A percentile compares a stretch with the other conserved stretches of the same genome.
Evolutionary conservation across 495 filamentous ascomycete species (phyloP).

Genomic region (Neurospora tetraspora): DNA sequence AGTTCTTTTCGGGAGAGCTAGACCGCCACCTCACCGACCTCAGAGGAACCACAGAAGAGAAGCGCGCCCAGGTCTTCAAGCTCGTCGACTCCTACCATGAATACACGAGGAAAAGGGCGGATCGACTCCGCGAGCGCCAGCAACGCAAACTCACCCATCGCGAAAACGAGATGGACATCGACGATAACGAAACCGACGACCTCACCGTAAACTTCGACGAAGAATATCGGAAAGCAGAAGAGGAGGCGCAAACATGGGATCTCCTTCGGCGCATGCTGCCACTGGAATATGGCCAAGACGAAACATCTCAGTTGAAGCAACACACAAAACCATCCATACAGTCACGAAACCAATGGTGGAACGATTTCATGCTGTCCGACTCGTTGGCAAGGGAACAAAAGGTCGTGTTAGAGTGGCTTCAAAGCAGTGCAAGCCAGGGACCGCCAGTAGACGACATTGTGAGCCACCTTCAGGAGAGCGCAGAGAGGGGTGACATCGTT

Average conservation of each 20-base stretch:
- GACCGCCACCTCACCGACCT: slow-evolving; percentile 28
- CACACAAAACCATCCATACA: background rate
- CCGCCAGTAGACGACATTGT: slow-evolving; percentile 68
- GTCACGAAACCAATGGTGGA: slow-evolving; percentile 28
- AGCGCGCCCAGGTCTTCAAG: slow-evolving; percentile 32
- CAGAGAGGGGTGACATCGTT: slow-evolving; percentile 54
- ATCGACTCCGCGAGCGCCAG: slow-evolving; percentile 25
- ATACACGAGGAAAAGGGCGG: slow-evolving; percentile 28
- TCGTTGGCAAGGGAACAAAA: slow-evolving; percentile 54
- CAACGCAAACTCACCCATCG: background rate
- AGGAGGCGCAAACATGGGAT: slow-evolving; percentile 82
- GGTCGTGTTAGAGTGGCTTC: slow-evolving; percentile 73
- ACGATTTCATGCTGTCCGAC: slow-evolving; percentile 40
- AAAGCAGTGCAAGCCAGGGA: slow-evolving; percentile 53
- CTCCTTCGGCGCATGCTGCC: slow-evolving; percentile 54
- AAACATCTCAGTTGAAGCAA: slow-evolving; percentile 20
- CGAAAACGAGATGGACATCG: slow-evolving; percentile 50
- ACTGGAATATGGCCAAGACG: slow-evolving; percentile 35
- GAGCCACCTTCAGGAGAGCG: slow-evolving; percentile 60
- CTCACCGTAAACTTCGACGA: slow-evolving; percentile 23
- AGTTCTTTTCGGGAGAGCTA: slow-evolving; percentile 35
- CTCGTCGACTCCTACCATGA: slow-evolving; percentile 35
- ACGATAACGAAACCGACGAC: slow-evolving; percentile 30
- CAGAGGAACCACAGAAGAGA: slow-evolving; percentile 23
- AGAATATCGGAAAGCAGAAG: slow-evolving; percentile 32